Conservation (phyloP, 1,284 basidiomycete species). For the Naganishia cerealis region DNA sequence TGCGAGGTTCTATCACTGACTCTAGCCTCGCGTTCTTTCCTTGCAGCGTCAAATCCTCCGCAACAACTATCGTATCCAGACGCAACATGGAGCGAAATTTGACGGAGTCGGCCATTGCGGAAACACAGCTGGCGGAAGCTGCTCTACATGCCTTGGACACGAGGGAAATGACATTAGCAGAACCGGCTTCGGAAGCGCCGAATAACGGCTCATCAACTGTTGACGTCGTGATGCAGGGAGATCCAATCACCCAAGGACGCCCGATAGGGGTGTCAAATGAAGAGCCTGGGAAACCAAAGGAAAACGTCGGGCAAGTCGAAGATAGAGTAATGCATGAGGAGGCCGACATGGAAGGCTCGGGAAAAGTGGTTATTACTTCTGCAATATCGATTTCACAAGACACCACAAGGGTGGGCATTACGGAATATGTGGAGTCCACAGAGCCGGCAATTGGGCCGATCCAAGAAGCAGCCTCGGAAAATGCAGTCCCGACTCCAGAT, state of each 20-base stretch:
- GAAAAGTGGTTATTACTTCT: neutral
- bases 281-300: neutral
- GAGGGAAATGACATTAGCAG: neutral
- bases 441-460: neutral
- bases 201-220: neutral
- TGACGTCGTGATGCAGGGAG: neutral
- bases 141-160: neutral
- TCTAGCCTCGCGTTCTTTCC: neutral
- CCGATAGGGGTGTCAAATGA: neutral
- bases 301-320: neutral
- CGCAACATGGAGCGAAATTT: constrained; percentile 13
- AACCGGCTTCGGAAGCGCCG: neutral
- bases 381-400: neutral
- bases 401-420: neutral
- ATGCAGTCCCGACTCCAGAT: neutral
- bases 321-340: neutral
- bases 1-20: neutral
- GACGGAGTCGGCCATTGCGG: constrained; percentile 18
- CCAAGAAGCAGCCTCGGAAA: neutral
- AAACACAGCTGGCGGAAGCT: constrained; percentile 7
- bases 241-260: neutral
- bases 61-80: neutral
- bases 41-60: neutral
- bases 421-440: neutral
- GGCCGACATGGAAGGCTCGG: neutral